These are phyloP conservation scores for Cutaneotrichosporon sp. DNA, from an alignment of 1,284 basidiomycete species.

Conservation along the genomic window DNA sequence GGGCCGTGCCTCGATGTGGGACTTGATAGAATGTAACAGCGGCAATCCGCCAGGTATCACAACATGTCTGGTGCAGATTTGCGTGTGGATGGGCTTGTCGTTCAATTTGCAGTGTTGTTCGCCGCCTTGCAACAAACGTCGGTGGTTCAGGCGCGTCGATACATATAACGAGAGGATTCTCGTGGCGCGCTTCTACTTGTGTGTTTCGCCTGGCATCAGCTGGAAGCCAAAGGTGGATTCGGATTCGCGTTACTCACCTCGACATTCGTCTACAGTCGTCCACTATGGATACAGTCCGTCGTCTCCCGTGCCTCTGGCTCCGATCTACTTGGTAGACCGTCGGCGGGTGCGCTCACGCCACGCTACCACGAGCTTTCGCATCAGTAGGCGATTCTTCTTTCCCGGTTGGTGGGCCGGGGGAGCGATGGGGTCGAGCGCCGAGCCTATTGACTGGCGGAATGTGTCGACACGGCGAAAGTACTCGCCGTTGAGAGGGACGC, in stretches of 20 bases:
- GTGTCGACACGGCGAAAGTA: conserved; percentile 7
- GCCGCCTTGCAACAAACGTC: not conserved
- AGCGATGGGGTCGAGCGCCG: not conserved
- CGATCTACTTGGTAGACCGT: not conserved
- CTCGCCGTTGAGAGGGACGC: conserved; percentile 1
- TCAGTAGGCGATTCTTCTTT: not conserved
- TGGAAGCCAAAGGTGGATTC: not conserved
- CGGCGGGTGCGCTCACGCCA: not conserved
- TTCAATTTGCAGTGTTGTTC: not conserved
- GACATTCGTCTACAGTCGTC: not conserved
- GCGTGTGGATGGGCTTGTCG: not conserved
- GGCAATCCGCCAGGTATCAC: not conserved
- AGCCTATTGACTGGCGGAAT: conserved; percentile 3
- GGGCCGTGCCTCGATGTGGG: not conserved
- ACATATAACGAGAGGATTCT: not conserved
- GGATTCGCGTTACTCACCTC: not conserved
- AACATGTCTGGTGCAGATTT: not conserved
- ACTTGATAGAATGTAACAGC: not conserved
- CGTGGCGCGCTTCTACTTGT: not conserved
- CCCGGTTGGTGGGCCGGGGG: not conserved
- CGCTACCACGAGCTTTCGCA: not conserved
- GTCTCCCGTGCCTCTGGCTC: not conserved
- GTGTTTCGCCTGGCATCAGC: not conserved
- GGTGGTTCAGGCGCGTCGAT: not conserved
- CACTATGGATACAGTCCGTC: not conserved